Evolutionary conservation across 495 filamentous ascomycete genomes (phyloP).

Genomic region (Xanthoparmelia taractica): DNA sequence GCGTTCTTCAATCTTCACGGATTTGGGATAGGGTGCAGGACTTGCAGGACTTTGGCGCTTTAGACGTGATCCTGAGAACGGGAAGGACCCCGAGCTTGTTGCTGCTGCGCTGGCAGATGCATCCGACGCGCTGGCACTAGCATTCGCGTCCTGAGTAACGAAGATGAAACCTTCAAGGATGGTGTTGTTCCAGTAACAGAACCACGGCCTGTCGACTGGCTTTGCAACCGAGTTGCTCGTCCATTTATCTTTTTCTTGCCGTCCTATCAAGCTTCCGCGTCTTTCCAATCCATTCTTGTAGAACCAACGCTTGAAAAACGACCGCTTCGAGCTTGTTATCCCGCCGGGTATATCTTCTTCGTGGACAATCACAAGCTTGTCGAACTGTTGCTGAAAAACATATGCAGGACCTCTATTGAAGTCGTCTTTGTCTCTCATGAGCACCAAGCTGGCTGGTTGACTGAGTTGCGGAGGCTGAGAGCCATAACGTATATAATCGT

Average conservation of each 20-base stretch:
- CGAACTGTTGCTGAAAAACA: slow-evolving; percentile 61
- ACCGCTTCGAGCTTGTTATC: slow-evolving; percentile 21
- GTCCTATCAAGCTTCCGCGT: not conserved
- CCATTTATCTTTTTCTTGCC: slow-evolving; percentile 23
- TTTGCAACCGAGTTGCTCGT: slow-evolving; percentile 40
- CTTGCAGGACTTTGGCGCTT: slow-evolving; percentile 15
- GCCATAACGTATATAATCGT: slow-evolving; percentile 53
- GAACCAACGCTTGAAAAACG: slow-evolving; percentile 27
- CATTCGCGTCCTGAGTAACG: slow-evolving; percentile 26
- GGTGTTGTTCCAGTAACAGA: slow-evolving; percentile 82
- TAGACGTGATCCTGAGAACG: slow-evolving; percentile 5
- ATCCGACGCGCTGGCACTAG: slow-evolving; percentile 3
- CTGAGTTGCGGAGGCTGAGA: slow-evolving; percentile 59
- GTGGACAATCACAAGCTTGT: slow-evolving; percentile 74
- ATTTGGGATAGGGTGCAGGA: slow-evolving; percentile 51
- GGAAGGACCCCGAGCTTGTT: slow-evolving; percentile 7
- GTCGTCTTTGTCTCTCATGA: slow-evolving; percentile 60
- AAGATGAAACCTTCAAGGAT: slow-evolving; percentile 78
- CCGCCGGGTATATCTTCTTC: slow-evolving; percentile 35
- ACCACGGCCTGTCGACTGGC: slow-evolving; percentile 67
- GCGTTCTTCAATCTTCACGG: slow-evolving; percentile 75
- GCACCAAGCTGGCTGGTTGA: slow-evolving; percentile 41
- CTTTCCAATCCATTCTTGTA: slow-evolving; percentile 22
- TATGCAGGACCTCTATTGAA: slow-evolving; percentile 61
- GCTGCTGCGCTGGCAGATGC: slow-evolving; percentile 15